Evolutionary conservation across 2,329 filamentous ascomycete species (phyloP), one percentile per base, ranked within the genome.

Genomic region (Alternaria sp.): DNA sequence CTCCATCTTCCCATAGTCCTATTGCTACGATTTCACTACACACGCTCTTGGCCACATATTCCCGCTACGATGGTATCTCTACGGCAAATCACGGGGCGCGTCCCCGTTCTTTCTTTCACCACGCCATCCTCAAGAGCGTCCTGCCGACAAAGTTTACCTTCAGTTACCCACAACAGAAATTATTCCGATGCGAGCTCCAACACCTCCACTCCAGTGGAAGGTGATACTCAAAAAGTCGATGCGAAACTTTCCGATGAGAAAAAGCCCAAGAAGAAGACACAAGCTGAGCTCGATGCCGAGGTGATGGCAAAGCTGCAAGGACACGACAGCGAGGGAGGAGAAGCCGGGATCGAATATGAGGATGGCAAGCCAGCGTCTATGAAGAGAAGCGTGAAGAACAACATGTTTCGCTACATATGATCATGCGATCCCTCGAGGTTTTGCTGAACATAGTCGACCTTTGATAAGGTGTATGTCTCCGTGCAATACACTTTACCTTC

Each of bases 351-450:
- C 5, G 91, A 93, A 77, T 90, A 91, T 63, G 91, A 94, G 77
- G 86, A 92, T 69, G 92, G 92, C 0, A 86, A 90, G 75, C 88
- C 91, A 0, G 88, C 88, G 6, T 84, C 89, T 0, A 90, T 94
- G 85, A 93, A 93, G 80, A 83, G 91, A 53, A 86, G 89, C 36
- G 91, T 94, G 11, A 89, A 86, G 76, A 87, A 90, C 56, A 93
- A 93, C 70, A 93, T 93, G 90, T 93, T 93, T 76, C 83, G 90
- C 15, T 86, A 90, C 63, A 92, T 92, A 43, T 65, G 46, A 59
- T n/a, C 32, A n/a, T 40, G 3, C 45, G 6, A 10, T 13, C 6
- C 26, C 8, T 6, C 4, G 8, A 52, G 12, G 10, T 19, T 25
- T 36, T 23, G 28, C 49, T 8, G 19, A 52, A n/a, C n/a, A 12